Conservation (phyloP, 1,284 basidiomycete genomes). For the Melampsora abietis-canadensis region DNA sequence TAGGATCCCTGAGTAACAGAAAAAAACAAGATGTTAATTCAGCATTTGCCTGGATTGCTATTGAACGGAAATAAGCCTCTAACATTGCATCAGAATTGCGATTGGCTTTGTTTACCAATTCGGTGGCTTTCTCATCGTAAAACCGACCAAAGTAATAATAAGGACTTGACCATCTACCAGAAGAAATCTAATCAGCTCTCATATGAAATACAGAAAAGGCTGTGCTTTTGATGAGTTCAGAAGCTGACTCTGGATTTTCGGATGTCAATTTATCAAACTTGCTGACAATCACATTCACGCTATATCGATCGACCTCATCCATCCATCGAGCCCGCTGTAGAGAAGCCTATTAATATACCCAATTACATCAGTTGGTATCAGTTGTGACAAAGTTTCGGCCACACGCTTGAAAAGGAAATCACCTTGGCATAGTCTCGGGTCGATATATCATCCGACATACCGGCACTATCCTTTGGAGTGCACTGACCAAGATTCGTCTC, state of each 20-base stretch:
- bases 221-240: conserved; percentile 4
- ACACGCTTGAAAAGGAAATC: conserved; percentile 38
- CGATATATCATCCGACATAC: conserved; percentile 23
- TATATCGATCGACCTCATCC: conserved; percentile 79
- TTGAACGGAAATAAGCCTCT: not conserved
- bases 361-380: not conserved
- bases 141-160: conserved; percentile 82
- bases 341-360: conserved; percentile 62
- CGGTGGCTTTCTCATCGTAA: conserved; percentile 61
- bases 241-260: conserved; percentile 62
- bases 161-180: conserved; percentile 73
- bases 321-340: conserved; percentile 90
- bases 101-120: not conserved
- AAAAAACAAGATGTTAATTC: not conserved
- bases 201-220: conserved; percentile 25
- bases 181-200: conserved; percentile 24
- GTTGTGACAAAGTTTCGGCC: conserved; percentile 1
- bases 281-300: conserved; percentile 64
- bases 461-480: conserved; percentile 43
- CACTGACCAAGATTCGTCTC: conserved; percentile 66
- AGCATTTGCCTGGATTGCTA: not conserved
- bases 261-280: conserved; percentile 62
- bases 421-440: conserved; percentile 66
- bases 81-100: not conserved
- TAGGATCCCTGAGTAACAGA: not conserved